Evolutionary conservation across 225 moss, liverwort and hornwort genomes (phyloP), one percentile per base, ranked within the genome.

Genomic region (Antitrichia curtipendula): DNA sequence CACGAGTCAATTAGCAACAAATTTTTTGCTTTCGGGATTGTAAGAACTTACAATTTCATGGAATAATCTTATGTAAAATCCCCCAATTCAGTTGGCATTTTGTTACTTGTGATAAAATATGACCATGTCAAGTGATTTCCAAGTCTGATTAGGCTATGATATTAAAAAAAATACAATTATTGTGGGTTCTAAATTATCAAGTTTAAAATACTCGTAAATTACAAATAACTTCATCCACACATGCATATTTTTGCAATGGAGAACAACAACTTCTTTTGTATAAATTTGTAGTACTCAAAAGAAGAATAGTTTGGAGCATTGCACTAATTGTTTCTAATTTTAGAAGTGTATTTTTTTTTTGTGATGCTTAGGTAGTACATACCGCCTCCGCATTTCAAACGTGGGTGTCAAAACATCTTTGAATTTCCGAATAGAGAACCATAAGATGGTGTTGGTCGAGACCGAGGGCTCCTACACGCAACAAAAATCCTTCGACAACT

Each of bases 351-450:
- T 9, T 49, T 49, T 10, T 9, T 9, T 63, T 50, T 63, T 9
- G 73, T 53, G 70, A 45, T 29, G 45, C 7, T 34, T 36, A 94
- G 94, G 92, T 25, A 87, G 50, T 10, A 92, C 88, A 5, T 92
- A 93, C 22, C 93, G 92, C 6, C 88, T 94, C 20, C 90, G 93
- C 25, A 91, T 94, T 43, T 94, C 94, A 11, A 94, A 94, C 3
- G 93, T 94, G 81, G 94, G 94, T 16, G 9, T 90, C 36, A 91
- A 91, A 79, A 90, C 91, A 0, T 92, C 93, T 3, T 54, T 94
- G 41, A 94, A 93, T 53, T 93, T 94, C 36, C 89, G 91, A 25
- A 86, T 94, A 8, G 88, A 92, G 5, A 59, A 79, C 41, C 94
- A 94, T 21, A 79, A 64, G 38, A 84, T 94, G 91, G 28, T 91